Percentiles rank a stretch among this genome's conserved stretches.
phyloP scores from a whole-genome alignment of 495 filamentous ascomycete species.

The Aspergillus bertholletiae region DNA sequence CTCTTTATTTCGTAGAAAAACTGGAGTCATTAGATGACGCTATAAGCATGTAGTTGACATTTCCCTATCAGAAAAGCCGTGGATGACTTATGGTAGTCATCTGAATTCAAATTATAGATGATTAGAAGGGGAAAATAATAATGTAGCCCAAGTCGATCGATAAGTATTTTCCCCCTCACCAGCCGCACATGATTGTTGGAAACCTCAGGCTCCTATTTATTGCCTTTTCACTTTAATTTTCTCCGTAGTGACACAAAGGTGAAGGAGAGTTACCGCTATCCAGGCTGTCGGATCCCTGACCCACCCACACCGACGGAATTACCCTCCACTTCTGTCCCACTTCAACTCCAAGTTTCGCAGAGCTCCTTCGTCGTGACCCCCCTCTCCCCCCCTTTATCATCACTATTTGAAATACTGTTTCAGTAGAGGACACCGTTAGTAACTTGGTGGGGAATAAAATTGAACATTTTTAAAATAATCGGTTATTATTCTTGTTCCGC shows the following conservation, averaged over 20 bases:
- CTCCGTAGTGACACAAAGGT: slow-evolving; percentile 7
- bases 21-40: slow-evolving; percentile 5
- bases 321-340: slow-evolving; percentile 15
- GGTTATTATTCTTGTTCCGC: neutral
- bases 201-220: neutral
- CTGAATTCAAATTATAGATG: neutral
- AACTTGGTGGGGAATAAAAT: neutral
- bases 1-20: slow-evolving; percentile 16
- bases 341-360: slow-evolving; percentile 2
- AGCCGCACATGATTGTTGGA: neutral
- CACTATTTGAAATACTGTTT: slow-evolving; percentile 7
- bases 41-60: slow-evolving; percentile 6
- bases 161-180: neutral
- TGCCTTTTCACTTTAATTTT: neutral
- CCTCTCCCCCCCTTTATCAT: slow-evolving; percentile 5
- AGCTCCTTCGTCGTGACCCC: neutral
- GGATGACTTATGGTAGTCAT: neutral
- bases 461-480: neutral
- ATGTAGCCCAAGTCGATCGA: neutral
- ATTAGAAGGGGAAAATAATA: neutral
- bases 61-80: neutral
- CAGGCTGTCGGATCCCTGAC: slow-evolving; percentile 22
- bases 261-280: slow-evolving; percentile 18
- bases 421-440: neutral
- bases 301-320: slow-evolving; percentile 15